Evolutionary conservation across 495 filamentous ascomycete species (phyloP), one percentile per base, ranked within the genome.

Genomic region (Astrothelium macrocarpum): DNA sequence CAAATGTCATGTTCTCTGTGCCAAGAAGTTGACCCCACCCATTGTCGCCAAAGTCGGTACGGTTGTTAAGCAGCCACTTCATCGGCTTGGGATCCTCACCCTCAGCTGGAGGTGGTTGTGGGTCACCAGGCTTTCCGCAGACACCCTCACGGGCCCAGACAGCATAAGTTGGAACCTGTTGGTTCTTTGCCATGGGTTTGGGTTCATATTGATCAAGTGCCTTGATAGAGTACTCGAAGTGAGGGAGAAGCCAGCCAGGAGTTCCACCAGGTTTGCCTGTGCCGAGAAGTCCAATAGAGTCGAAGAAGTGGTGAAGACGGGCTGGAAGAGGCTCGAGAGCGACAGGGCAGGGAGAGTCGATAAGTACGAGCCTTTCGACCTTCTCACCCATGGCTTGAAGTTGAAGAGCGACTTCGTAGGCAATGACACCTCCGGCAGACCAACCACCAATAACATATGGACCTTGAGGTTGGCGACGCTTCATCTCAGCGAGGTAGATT

Each of bases 341-440:
- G 62, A 89, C 81, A 1, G 84, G 90, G 77, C 84, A 90, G 0
- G 91, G 91, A 0, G 90, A 85, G 73, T 96, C 91, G 64, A 96
- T 85, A 59, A 96, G 79, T 59, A 95, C 75, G 2, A 96, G 83
- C 56, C 85, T 80, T 56, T 87, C 87, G 46, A 95, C 88, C 59
- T 76, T 73, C 34, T 93, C 87, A 28, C 85, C 85, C 20, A 80
- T 79, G 56, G 84, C 80, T 66, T 86, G 79, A 10, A 95, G 78
- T 65, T 90, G 86, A 61, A 84, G 84, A 32, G 85, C 84, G 26
- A 89, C 87, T 70, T 95, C 90, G 71, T 90, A 96, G 28, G 91
- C 91, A 66, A 92, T 86, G 36, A 94, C 89, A 46, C 91, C 91
- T 59, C 91, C 91, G 10, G 90, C 91, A 25, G 87, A 90, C 91